A percentile compares a stretch with the other conserved stretches of the same genome.
Evolutionary conservation across 768 basidiomycete genomes (phyloP).

Genomic region (Trametes gibbosa): DNA sequence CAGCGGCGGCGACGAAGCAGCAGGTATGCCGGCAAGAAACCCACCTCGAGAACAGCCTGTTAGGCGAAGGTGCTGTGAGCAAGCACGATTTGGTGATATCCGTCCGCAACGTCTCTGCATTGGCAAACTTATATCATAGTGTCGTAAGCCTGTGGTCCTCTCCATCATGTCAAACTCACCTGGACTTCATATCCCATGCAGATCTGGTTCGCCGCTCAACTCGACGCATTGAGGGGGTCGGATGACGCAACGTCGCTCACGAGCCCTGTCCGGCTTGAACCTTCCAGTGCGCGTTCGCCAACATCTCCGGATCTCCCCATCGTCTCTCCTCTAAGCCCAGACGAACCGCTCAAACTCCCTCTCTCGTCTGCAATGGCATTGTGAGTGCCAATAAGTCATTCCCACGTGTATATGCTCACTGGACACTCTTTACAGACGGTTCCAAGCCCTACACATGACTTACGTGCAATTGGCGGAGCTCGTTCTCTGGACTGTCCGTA

Average conservation of each 20-base stretch:
- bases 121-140: conserved; percentile 82
- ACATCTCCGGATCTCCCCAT: conserved; percentile 46
- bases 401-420: background rate
- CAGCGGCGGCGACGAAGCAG: conserved; percentile 40
- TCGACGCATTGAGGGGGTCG: conserved; percentile 64
- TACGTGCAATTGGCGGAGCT: conserved; percentile 88
- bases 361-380: conserved; percentile 86
- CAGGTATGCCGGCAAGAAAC: conserved; percentile 77
- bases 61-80: conserved; percentile 51
- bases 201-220: conserved; percentile 83
- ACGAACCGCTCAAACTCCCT: conserved; percentile 63
- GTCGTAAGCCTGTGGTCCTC: conserved; percentile 53
- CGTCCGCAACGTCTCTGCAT: conserved; percentile 63
- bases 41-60: conserved; percentile 67
- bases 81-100: conserved; percentile 70
- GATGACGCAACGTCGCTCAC: conserved; percentile 54
- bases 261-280: conserved; percentile 49
- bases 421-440: conserved; percentile 57
- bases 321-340: conserved; percentile 34
- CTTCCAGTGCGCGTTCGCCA: conserved; percentile 44
- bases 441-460: conserved; percentile 86
- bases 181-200: conserved; percentile 28
- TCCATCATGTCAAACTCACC: background rate
- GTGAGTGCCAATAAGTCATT: conserved; percentile 59
- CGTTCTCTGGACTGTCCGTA: conserved; percentile 81